Evolutionary conservation across 2,329 filamentous ascomycete genomes (phyloP).

Genomic region (Teratosphaeria nubilosa): DNA sequence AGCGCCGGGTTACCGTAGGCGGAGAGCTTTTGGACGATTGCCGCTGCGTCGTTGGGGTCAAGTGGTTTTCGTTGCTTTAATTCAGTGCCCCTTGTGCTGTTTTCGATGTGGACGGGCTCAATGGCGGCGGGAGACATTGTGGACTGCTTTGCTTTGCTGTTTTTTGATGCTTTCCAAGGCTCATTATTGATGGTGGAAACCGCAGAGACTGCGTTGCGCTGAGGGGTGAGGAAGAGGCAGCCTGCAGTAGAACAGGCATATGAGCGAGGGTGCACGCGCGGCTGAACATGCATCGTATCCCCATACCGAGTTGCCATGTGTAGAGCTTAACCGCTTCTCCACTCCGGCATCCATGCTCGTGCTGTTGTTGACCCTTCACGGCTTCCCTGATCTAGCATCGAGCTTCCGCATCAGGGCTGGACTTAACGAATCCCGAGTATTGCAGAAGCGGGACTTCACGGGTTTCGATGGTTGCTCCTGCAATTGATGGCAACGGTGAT

Average conservation of each 20-base stretch:
- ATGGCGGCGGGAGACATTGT: background rate
- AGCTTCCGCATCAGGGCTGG: background rate
- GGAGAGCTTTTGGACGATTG: background rate
- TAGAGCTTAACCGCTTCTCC: background rate
- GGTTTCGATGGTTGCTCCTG: background rate
- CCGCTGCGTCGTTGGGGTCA: background rate
- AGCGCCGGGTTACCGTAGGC: conserved; percentile 7
- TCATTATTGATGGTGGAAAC: too few relatives aligned
- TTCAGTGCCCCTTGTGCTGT: background rate
- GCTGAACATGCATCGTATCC: background rate
- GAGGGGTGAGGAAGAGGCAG: background rate
- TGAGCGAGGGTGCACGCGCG: background rate
- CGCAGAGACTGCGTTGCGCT: background rate
- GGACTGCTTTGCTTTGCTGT: background rate
- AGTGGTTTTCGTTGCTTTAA: background rate
- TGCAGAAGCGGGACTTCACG: too few relatives aligned
- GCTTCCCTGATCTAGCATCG: background rate
- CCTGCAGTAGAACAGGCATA: background rate
- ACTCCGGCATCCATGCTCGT: background rate
- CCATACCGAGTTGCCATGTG: background rate
- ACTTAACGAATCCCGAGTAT: too few relatives aligned
- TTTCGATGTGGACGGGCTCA: background rate
- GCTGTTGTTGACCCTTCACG: background rate
- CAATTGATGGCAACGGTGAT: background rate
- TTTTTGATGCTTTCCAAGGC: background rate